Evolutionary conservation across 306 rosid species (phyloP), one percentile per base, ranked within the genome.

Genomic region (Cicer yamashitae): DNA sequence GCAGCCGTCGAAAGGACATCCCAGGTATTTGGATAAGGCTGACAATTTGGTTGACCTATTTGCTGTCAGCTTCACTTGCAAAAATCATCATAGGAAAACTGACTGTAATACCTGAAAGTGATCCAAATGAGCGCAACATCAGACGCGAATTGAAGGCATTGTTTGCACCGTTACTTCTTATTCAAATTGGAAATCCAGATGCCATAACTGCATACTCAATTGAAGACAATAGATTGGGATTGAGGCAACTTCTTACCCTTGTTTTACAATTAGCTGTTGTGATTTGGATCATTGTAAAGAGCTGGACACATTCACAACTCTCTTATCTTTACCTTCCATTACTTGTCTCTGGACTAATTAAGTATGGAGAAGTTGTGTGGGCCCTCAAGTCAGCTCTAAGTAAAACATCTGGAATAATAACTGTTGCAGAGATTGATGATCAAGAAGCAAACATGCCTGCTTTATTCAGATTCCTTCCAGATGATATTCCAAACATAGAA

Each of bases 361-460:
- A 90, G 78, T 83, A 88, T 69, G 96, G 88, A n/a, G 93, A 87
- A 82, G 67, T 84, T 37, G 86, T 82, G 7, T 92, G 91, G 93
- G 86, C 91, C 85, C 81, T 90, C 43, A 83, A 81, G 43, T 84
- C 91, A 30, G 83, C 93, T 15, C 79, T 86, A 7, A 83, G 67
- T 34, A 82, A 79, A 64, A 77, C 67, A 48, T 82, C 84, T 1
- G 83, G 91, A 37, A 76, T 75, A 64, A 78, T 85, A 41, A 85
- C 87, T 0, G 8, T 71, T 40, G 71, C 84, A 38, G 87, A 84
- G 77, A 82, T 86, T 48, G 82, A 77, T 77, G 82, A 77, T 77
- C 50, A 77, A 58, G 86, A 84, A 71, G 75, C 83, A 39, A 78
- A 77, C 53, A 85, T 74, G 79, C 84, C 88, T 74, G 30, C 68